Percentiles rank a stretch among this genome's conserved stretches.
Conservation (phyloP, 1,284 basidiomycete species). For the Hemileia vastatrix region DNA sequence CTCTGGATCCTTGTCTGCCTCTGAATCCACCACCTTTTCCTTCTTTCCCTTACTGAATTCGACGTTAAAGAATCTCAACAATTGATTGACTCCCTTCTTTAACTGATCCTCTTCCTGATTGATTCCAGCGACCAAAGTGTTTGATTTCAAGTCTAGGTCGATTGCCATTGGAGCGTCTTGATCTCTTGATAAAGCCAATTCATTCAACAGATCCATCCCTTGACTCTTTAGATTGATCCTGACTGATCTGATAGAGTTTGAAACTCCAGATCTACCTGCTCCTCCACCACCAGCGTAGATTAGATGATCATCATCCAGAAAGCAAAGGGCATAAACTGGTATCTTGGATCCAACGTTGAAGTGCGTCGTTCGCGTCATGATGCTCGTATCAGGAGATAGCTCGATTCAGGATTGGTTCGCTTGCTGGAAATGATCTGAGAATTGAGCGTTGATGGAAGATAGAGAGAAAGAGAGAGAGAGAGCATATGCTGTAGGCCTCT, state of each 20-base stretch:
- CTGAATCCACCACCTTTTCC: too few species aligned
- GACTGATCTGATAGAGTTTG: conserved; percentile 30
- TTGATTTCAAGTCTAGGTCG: conserved; percentile 22
- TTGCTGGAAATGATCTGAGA: too few species aligned
- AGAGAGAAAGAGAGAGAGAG: too few species aligned
- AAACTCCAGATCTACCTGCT: conserved; percentile 36
- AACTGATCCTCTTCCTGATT: conserved; percentile 30
- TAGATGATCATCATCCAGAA: conserved; percentile 31
- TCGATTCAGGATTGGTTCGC: too few species aligned
- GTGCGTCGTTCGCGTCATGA: conserved; percentile 23
- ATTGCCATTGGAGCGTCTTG: conserved; percentile 42
- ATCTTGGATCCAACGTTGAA: conserved; percentile 31
- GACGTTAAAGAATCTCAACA: conserved; percentile 34
- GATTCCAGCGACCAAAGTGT: conserved; percentile 34
- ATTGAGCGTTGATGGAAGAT: too few species aligned
- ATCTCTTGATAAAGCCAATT: conserved; percentile 32
- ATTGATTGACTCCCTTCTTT: conserved; percentile 29
- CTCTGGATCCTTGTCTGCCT: too few species aligned
- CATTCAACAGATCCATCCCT: conserved; percentile 21
- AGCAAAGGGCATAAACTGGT: conserved; percentile 39
- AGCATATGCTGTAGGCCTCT: too few species aligned
- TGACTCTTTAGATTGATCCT: conserved; percentile 2
- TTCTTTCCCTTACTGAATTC: conserved; percentile 2
- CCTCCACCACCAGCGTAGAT: conserved; percentile 41
- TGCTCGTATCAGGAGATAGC: too few species aligned